Evolutionary conservation across 495 filamentous ascomycete species (phyloP).

Genomic region (Penicillium manginii): DNA sequence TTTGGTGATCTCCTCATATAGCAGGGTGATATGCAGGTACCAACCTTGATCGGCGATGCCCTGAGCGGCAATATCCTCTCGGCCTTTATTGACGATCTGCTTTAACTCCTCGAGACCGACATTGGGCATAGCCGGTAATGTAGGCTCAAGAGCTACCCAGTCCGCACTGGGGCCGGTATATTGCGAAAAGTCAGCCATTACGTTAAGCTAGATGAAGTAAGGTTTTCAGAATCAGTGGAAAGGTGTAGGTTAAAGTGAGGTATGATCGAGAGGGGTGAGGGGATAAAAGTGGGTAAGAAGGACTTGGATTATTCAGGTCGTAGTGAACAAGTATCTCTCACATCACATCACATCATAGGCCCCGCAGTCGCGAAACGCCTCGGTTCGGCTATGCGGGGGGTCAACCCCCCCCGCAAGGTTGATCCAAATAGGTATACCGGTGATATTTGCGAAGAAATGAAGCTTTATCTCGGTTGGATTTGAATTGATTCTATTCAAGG

Average conservation of each 20-base stretch:
- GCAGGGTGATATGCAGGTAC: background rate
- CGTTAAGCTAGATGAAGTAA: background rate
- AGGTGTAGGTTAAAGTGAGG: background rate
- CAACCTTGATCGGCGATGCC: slow-evolving; percentile 34
- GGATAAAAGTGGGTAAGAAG: too few relatives aligned
- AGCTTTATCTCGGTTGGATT: too few relatives aligned
- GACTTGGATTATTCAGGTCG: background rate
- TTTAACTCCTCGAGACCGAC: slow-evolving; percentile 32
- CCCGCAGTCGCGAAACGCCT: slow-evolving; percentile 15
- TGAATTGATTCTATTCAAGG: background rate
- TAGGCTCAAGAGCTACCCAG: slow-evolving; percentile 43
- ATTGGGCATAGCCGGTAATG: slow-evolving; percentile 26
- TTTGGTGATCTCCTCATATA: background rate
- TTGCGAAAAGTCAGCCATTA: slow-evolving; percentile 46
- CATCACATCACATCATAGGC: slow-evolving; percentile 1
- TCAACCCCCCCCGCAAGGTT: slow-evolving; percentile 20
- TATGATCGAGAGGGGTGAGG: background rate
- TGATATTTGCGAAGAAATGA: slow-evolving; percentile 5
- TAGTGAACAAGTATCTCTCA: background rate
- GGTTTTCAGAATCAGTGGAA: background rate
- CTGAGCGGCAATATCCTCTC: slow-evolving; percentile 38
- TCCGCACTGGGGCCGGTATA: slow-evolving; percentile 44
- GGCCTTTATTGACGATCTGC: slow-evolving; percentile 30
- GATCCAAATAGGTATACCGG: slow-evolving; percentile 10
- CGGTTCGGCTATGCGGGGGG: slow-evolving; percentile 24